A percentile compares a stretch with the other conserved stretches of the same genome.
These are phyloP conservation scores for Phaffia rhodozyma DNA, from an alignment of 1,284 basidiomycete genomes.

Conservation along the genomic window DNA sequence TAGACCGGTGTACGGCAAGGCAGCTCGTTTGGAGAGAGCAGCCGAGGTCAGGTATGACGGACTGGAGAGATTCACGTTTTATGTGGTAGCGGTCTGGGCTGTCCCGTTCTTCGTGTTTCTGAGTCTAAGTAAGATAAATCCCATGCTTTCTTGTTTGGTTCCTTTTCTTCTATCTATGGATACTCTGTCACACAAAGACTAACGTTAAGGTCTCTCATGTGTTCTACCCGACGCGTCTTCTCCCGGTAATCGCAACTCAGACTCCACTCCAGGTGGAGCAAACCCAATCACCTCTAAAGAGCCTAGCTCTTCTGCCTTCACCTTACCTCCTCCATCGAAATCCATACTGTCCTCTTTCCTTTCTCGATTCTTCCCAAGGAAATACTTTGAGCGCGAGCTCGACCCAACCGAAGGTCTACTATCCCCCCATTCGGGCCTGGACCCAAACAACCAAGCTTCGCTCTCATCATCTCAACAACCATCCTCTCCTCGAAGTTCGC, in stretches of 20 bases:
- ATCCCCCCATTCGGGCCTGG: neutral
- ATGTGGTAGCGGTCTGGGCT: slow-evolving; percentile 84
- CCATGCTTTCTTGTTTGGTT: neutral
- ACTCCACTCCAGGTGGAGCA: neutral
- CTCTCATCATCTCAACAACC: no score
- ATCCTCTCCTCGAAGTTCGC: no score
- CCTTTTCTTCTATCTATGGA: neutral
- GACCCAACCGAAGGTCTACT: slow-evolving; percentile 16
- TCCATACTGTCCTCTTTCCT: slow-evolving; percentile 9
- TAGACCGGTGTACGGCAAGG: slow-evolving; percentile 11
- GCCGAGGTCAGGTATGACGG: slow-evolving; percentile 6
- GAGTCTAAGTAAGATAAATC: slow-evolving; percentile 49
- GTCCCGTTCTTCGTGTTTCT: slow-evolving; percentile 82
- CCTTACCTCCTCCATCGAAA: neutral
- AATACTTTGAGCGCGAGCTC: slow-evolving; percentile 1
- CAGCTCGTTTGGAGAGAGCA: neutral
- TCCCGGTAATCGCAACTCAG: neutral
- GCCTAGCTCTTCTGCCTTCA: neutral
- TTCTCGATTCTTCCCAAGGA: slow-evolving; percentile 5
- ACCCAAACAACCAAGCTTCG: neutral
- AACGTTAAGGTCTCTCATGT: neutral
- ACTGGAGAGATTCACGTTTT: slow-evolving; percentile 45
- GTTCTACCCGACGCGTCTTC: neutral
- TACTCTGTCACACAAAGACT: neutral
- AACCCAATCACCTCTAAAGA: neutral